Evolutionary conservation across 176 grass and related monocot genomes (phyloP).

Genomic region (Aegilops speltoides): DNA sequence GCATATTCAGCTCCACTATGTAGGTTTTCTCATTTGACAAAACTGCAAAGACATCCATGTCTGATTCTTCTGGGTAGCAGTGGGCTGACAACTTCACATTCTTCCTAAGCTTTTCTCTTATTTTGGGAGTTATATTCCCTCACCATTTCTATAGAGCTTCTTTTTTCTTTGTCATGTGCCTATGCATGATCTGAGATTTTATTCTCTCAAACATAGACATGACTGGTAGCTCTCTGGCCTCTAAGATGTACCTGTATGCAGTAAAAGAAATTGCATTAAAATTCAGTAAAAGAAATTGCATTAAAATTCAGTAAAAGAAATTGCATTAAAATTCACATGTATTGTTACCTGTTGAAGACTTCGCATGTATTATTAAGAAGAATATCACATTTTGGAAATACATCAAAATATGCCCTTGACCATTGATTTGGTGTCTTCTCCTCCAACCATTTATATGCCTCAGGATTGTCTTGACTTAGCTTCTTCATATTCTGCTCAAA

Average conservation of each 20-base stretch:
- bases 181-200: neutral
- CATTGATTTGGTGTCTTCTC: too few relatives aligned
- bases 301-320: too few relatives aligned
- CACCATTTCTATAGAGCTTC: neutral
- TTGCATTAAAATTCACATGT: too few relatives aligned
- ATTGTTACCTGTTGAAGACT: too few relatives aligned
- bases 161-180: neutral
- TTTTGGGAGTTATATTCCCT: neutral
- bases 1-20: neutral
- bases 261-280: neutral
- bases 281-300: too few relatives aligned
- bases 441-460: too few relatives aligned
- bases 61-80: neutral
- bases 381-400: too few relatives aligned
- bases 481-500: too few relatives aligned
- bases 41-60: neutral
- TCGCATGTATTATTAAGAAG: too few relatives aligned
- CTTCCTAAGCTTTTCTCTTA: neutral
- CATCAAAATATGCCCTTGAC: too few relatives aligned
- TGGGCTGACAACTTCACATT: neutral
- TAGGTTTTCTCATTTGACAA: neutral
- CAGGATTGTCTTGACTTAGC: too few relatives aligned
- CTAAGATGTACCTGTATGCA: neutral
- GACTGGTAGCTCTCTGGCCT: neutral
- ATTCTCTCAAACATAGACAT: neutral